These are phyloP conservation scores for Heliamphora pulchella DNA, from an alignment of 179 eudicot species.

Conservation along the genomic window DNA sequence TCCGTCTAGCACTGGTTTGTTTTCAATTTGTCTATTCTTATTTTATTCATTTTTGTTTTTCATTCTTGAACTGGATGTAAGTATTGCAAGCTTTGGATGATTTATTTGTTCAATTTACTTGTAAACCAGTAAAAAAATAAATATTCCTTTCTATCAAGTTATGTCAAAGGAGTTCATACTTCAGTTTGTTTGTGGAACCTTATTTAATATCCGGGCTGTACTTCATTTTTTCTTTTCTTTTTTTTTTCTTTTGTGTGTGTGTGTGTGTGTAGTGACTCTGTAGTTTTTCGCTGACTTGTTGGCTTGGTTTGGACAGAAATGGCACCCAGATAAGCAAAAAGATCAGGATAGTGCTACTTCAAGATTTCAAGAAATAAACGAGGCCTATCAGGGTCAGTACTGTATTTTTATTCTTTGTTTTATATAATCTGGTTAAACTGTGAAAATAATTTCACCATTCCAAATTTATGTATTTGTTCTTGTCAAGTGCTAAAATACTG, in stretches of 20 bases:
- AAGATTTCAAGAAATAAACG: slow-evolving; percentile 83
- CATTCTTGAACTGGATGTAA: background rate
- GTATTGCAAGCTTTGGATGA: background rate
- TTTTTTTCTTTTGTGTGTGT: background rate
- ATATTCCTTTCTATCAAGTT: background rate
- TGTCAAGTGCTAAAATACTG: background rate
- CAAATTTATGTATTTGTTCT: background rate
- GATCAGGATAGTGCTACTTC: slow-evolving; percentile 52
- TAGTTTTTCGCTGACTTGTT: background rate
- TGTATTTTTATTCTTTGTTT: background rate
- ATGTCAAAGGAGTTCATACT: background rate
- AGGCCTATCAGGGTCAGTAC: slow-evolving; percentile 78
- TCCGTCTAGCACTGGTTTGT: slow-evolving; percentile 79
- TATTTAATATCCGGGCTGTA: background rate
- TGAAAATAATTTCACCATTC: background rate
- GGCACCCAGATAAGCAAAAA: slow-evolving; percentile 91
- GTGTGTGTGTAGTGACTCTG: too few species aligned
- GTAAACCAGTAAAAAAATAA: background rate
- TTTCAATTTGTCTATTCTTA: background rate
- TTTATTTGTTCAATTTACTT: background rate
- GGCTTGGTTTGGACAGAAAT: slow-evolving; percentile 47
- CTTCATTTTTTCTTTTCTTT: background rate
- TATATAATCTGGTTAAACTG: background rate
- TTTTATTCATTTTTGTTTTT: slow-evolving; percentile 2
- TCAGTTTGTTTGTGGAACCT: too few species aligned